Percentiles rank a stretch among this genome's conserved stretches.
Conservation (phyloP, 1,284 basidiomycete genomes). For the Tilletiaria anomala region DNA sequence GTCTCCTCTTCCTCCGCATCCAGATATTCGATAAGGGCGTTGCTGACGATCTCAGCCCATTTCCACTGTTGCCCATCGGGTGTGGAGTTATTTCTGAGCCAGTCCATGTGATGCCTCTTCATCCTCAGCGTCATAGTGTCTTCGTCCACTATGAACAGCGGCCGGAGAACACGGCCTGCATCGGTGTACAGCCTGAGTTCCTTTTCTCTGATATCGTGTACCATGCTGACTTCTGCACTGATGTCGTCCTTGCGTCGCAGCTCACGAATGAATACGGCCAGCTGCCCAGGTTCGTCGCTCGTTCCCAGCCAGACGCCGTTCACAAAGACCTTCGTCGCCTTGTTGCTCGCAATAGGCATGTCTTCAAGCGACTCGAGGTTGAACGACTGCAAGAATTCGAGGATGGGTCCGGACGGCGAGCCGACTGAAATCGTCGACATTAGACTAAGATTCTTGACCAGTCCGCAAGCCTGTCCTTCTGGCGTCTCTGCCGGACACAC, state of each 20-base stretch:
- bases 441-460: constrained; percentile 94
- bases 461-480: constrained; percentile 96
- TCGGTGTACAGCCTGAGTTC: constrained; percentile 92
- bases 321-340: constrained; percentile 83
- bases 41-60: constrained; percentile 73
- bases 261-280: constrained; percentile 83
- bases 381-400: constrained; percentile 98
- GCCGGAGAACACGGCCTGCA: constrained; percentile 87
- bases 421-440: constrained; percentile 98
- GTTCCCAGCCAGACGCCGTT: constrained; percentile 99
- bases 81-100: too few relatives aligned
- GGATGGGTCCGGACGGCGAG: constrained; percentile 84
- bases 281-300: constrained; percentile 81
- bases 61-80: constrained; percentile 15
- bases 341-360: constrained; percentile 28
- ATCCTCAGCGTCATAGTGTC: constrained; percentile 59
- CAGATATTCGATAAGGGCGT: constrained; percentile 80
- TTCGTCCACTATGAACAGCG: constrained; percentile 82
- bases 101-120: constrained; percentile 69
- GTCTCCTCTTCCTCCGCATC: constrained; percentile 99
- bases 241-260: constrained; percentile 89
- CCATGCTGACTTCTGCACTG: constrained; percentile 86
- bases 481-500: constrained; percentile 91
- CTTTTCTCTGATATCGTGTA: constrained; percentile 88
- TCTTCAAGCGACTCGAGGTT: constrained; percentile 29